Conservation (phyloP, 345 rosid species). For the Triadica sebifera region DNA sequence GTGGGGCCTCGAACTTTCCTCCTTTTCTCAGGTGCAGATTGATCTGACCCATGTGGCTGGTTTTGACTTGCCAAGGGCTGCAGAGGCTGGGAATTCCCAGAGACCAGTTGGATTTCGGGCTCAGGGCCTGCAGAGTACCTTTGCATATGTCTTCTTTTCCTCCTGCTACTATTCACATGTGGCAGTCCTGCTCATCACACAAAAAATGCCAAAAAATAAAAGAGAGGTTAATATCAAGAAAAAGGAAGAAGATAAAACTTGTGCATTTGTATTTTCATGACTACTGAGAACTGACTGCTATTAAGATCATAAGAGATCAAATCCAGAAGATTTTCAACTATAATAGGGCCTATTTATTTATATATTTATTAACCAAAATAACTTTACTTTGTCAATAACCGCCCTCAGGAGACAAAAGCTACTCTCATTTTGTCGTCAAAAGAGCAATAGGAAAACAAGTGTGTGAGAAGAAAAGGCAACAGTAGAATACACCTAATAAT, state of each 20-base stretch:
- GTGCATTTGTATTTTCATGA: neutral
- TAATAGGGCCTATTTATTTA: neutral
- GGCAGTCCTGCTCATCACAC: conserved; percentile 13
- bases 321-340: neutral
- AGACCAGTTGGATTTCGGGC: conserved; percentile 1
- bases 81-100: conserved; percentile 4
- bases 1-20: conserved; percentile 31
- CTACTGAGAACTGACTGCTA: neutral
- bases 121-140: conserved; percentile 8
- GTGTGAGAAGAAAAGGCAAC: neutral
- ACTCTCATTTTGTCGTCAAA: neutral
- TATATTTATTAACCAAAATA: neutral
- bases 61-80: conserved; percentile 13
- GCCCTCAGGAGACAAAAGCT: neutral
- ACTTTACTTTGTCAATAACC: neutral
- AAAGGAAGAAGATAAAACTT: neutral
- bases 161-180: conserved; percentile 5
- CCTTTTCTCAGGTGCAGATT: conserved; percentile 5
- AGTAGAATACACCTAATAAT: neutral
- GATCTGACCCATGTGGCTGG: neutral
- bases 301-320: neutral
- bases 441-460: neutral
- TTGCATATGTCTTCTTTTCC: conserved; percentile 12
- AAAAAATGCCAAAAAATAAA: neutral
- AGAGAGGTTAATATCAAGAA: neutral